Evolutionary conservation across 352 stramenopile genomes (phyloP).

Genomic region (Thraustotheca clavata): DNA sequence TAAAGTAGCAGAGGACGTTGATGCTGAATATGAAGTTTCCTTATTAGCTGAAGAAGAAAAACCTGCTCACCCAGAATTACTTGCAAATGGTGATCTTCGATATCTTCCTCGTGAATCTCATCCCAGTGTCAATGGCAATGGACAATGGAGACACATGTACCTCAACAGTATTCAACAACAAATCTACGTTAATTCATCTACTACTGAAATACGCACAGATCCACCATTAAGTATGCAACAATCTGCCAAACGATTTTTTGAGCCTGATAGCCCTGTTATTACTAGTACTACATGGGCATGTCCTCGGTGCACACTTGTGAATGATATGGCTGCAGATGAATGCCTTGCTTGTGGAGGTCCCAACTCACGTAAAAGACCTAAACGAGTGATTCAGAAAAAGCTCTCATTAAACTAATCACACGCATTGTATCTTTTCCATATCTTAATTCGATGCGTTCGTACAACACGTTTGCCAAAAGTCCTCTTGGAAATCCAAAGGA

Average conservation of each 20-base stretch:
- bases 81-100: constrained; percentile 6
- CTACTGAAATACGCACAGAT: constrained; percentile 61
- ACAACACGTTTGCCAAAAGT: constrained; percentile 23
- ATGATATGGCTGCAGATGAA: constrained; percentile 35
- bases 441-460: no score
- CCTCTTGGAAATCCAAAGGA: constrained; percentile 25
- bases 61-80: background rate
- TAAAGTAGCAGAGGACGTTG: background rate
- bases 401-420: background rate
- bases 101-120: constrained; percentile 5
- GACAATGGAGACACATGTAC: constrained; percentile 64
- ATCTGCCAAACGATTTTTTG: background rate
- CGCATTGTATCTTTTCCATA: background rate
- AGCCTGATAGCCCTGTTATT: no score
- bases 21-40: background rate
- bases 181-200: constrained; percentile 73
- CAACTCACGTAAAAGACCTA: background rate
- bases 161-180: constrained; percentile 47
- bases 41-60: background rate
- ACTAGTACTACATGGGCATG: constrained; percentile 42
- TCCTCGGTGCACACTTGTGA: constrained; percentile 58
- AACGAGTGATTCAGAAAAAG: background rate
- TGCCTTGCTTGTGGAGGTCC: background rate
- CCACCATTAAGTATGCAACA: constrained; percentile 29
- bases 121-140: constrained; percentile 21